Evolutionary conservation across 164 flowering plant species (phyloP), one percentile per base, ranked within the genome.

Genomic region (Magnolia officinalis): DNA sequence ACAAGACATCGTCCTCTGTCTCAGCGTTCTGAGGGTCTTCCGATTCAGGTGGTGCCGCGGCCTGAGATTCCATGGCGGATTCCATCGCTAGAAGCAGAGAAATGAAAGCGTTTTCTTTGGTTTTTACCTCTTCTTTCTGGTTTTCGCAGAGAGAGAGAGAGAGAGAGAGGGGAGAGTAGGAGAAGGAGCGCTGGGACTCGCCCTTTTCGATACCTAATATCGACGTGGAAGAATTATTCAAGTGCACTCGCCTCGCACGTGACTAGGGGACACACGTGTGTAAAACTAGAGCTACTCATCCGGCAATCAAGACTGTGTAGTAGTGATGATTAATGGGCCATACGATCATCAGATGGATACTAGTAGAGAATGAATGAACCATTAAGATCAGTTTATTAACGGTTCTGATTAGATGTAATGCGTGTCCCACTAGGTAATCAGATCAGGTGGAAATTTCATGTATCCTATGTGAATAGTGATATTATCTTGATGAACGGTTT

Each of bases 1-100:
- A 21, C 82, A 91, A 73, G 45, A 7, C 70, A 19, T 81, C 81
- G 31, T 75, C 78, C 58, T 83, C 86, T 58, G 24, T 71, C 68
- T 74, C 83, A 20, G 74, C 58, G 51, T 65, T 68, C 45, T 61
- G 67, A 16, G 76, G 78, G 49, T 50, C 72, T 50, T 76, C 83
- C 1, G 80, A 75, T 72, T 67, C 81, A 1, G 70, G 51, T 66
- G 13, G 63, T 65, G 26, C 45, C 20, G 70, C n/a, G 2, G 19
- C 4, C 52, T 75, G 70, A 20, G 70, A 50, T 37, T 78, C 80
- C 29, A 37, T 20, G 24, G 50, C 29, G 31, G 76, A 59, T 16
- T 74, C 80, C 80, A 78, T 78, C 51, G 67, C 24, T 8, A 7
- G n/a, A 31, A 29, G 49, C 61, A 55, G 16, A 55, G 61, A 55